These are phyloP conservation scores for Fallopia convolvulus DNA, from an alignment of 148 eudicot genomes.

Conservation along the genomic window DNA sequence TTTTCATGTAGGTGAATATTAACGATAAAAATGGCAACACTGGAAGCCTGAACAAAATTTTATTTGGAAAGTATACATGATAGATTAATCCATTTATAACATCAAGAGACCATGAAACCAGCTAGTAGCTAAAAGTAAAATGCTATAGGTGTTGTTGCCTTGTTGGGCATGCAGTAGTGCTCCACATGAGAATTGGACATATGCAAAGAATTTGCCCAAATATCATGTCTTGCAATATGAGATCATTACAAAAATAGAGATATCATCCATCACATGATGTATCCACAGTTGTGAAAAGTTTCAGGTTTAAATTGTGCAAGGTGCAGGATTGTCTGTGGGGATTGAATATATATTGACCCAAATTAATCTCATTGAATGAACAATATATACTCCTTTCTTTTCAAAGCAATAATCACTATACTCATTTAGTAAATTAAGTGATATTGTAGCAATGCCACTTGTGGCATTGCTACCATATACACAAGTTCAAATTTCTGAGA, in stretches of 20 bases:
- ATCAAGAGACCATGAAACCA: not conserved
- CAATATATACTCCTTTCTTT: not conserved
- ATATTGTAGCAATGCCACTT: too few relatives aligned
- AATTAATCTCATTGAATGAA: not conserved
- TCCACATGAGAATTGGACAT: not conserved
- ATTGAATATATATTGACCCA: not conserved
- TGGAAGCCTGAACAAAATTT: too few relatives aligned
- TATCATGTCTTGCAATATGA: not conserved
- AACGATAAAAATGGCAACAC: not conserved
- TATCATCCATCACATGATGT: too few relatives aligned
- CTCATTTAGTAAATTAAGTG: too few relatives aligned
- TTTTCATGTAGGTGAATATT: not conserved
- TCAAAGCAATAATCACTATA: too few relatives aligned
- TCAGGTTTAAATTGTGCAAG: not conserved
- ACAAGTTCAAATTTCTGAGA: not conserved
- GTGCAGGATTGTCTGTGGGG: not conserved
- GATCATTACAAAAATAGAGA: not conserved
- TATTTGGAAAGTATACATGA: too few relatives aligned
- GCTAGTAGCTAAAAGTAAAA: not conserved
- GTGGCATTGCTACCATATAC: not conserved
- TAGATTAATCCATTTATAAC: not conserved
- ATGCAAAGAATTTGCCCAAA: not conserved
- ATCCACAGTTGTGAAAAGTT: not conserved
- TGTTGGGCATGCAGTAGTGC: not conserved
- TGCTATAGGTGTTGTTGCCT: not conserved